Base-by-base conservation (phyloP, 805 yeast genomes). In the Sugiyamaella smithiae region DNA sequence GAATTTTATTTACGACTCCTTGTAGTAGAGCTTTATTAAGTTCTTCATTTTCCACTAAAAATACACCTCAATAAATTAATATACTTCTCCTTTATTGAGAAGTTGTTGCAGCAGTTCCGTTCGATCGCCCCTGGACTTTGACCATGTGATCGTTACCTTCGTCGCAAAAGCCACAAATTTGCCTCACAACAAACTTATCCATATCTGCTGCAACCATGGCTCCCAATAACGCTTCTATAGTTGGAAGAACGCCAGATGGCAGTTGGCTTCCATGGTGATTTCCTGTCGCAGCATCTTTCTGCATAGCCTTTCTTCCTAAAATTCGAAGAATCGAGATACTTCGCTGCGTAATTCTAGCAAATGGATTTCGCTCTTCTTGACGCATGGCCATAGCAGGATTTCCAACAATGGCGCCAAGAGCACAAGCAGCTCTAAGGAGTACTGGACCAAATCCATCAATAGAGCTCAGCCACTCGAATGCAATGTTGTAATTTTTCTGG, bases 201-300 rank as follows among this genome's bases (percentile, higher is more conserved):
- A 69, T 68, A 26, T 66, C 66, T 2, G 57, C 54, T 1, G 71
- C 69, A 55, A 69, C 57, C 52, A 69, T 57, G 7, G 70, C 70
- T 5, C 72, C 72, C 7, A 69, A 59, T 22, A 69, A 55, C 17
- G 68, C 67, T 56, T 69, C 73, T 16, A 65, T 63, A 8, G 66
- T 66, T 8, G 73, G 73, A 9, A 63, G 49, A 23, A 69, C 63
- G 4, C 72, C 71, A 1, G 57, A 52, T 3, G 65, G 66, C 31
- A 62, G 53, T 5, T 35, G 42, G 8, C 43, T 20, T 11, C 33
- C 44, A 6, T 29, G 28, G 9, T 24, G 36, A 37, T 19, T n/a
- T 7, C 46, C 46, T 5, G 17, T 29, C 19, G 32, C 35, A 41
- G 36, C 29, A 11, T 45, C 43, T 4, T 19, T 12, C n/a, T 50